Evolutionary conservation across 768 basidiomycete species (phyloP).

Genomic region (Leccinellum luteum): DNA sequence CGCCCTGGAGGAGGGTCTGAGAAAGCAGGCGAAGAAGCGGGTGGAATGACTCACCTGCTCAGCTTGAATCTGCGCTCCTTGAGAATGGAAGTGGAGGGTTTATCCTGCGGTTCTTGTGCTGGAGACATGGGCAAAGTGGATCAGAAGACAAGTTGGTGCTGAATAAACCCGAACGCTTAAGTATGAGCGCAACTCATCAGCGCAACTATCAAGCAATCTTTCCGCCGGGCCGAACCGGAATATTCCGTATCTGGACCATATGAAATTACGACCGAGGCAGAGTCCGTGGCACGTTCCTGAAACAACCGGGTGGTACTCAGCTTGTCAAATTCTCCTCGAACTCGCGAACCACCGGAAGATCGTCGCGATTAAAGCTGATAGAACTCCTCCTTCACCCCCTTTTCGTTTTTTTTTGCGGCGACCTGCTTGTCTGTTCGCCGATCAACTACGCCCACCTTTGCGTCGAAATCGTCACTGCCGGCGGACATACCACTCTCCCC

Average conservation of each 20-base stretch:
- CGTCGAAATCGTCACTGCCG: slow-evolving; percentile 1
- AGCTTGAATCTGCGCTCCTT: slow-evolving; percentile 87
- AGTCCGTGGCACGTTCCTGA: slow-evolving; percentile 24
- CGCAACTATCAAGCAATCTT: not conserved
- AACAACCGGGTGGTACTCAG: slow-evolving; percentile 21
- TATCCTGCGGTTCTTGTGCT: slow-evolving; percentile 39
- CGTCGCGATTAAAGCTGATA: slow-evolving; percentile 24
- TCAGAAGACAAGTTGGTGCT: not conserved
- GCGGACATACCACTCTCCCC: not conserved
- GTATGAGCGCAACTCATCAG: slow-evolving; percentile 21
- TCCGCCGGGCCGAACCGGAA: slow-evolving; percentile 29
- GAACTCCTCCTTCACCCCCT: slow-evolving; percentile 13
- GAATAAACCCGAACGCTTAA: slow-evolving; percentile 24
- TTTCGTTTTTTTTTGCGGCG: slow-evolving; percentile 5
- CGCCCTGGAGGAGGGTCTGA: slow-evolving; percentile 48
- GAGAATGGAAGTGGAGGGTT: slow-evolving; percentile 48
- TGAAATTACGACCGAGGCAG: slow-evolving; percentile 5
- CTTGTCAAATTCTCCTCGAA: slow-evolving; percentile 3
- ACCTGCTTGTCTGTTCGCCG: slow-evolving; percentile 17
- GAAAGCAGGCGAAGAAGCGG: slow-evolving; percentile 1
- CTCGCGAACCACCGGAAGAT: slow-evolving; percentile 21
- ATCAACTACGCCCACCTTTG: slow-evolving; percentile 13
- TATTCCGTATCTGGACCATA: slow-evolving; percentile 24
- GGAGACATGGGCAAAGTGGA: slow-evolving; percentile 26
- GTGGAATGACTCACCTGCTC: slow-evolving; percentile 56